Conservation (phyloP, 768 basidiomycete species). For the Pleurotus giganteus region DNA sequence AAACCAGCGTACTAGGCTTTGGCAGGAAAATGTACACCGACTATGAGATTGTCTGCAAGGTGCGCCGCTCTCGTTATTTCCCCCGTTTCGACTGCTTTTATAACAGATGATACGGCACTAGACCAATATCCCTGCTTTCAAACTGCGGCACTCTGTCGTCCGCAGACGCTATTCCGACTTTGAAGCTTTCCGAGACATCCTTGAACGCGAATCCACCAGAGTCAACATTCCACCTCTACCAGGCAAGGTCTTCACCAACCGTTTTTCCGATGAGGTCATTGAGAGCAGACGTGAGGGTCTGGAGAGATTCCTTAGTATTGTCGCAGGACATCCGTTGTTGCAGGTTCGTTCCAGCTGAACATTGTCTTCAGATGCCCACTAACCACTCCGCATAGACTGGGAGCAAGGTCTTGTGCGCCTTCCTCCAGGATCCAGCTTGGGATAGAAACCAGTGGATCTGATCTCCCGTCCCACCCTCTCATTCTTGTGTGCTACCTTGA, state of each 20-base stretch:
- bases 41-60: constrained; percentile 98
- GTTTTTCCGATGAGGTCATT: constrained; percentile 98
- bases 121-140: constrained; percentile 99
- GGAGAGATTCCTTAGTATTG: constrained; percentile 92
- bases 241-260: constrained; percentile 97
- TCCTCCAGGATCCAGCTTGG: constrained; percentile 94
- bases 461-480: constrained; percentile 14
- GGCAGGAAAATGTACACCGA: constrained; percentile 99
- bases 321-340: constrained; percentile 94
- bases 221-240: constrained; percentile 98
- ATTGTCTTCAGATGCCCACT: constrained; percentile 4
- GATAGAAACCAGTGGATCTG: constrained; percentile 77
- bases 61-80: constrained; percentile 28
- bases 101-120: constrained; percentile 25
- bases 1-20: constrained; percentile 55
- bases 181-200: constrained; percentile 95
- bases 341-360: constrained; percentile 57
- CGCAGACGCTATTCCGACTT: constrained; percentile 90
- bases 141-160: constrained; percentile 89
- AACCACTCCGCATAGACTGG: constrained; percentile 61
- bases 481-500: background rate
- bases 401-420: constrained; percentile 94
- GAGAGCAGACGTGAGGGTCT: constrained; percentile 89
- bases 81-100: background rate
- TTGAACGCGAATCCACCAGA: constrained; percentile 94